These are phyloP conservation scores for Homolaphlyctis polyrhiza DNA, from an alignment of 371 early-diverging fungal species.

Conservation along the genomic window DNA sequence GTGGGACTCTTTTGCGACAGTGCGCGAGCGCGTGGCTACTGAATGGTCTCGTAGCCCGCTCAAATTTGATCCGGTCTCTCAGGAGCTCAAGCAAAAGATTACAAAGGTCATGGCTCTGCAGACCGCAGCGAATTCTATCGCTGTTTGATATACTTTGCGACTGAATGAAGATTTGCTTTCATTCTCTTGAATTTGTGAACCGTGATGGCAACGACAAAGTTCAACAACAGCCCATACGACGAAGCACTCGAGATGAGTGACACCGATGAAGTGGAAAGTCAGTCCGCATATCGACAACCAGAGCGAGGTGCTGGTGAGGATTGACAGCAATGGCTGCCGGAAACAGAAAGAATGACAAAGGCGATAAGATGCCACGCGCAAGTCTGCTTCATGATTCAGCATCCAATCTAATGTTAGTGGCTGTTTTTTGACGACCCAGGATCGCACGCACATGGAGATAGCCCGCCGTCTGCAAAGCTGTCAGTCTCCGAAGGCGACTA, in stretches of 20 bases:
- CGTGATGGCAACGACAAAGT: slow-evolving; percentile 7
- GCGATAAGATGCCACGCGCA: background rate
- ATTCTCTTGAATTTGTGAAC: no score
- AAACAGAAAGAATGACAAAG: background rate
- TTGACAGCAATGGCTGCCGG: no score
- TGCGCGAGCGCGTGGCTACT: slow-evolving; percentile 39
- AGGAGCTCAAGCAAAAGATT: slow-evolving; percentile 22
- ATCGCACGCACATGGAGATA: slow-evolving; percentile 22
- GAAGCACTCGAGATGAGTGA: slow-evolving; percentile 27
- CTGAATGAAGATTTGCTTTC: background rate
- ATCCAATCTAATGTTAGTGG: no score
- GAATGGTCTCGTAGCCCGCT: slow-evolving; percentile 48
- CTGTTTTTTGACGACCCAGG: no score
- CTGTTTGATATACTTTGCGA: background rate
- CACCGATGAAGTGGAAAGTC: slow-evolving; percentile 8
- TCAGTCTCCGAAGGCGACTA: slow-evolving; percentile 31
- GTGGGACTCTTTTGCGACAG: slow-evolving; percentile 49
- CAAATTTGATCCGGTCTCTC: slow-evolving; percentile 20
- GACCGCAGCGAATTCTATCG: background rate
- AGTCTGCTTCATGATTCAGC: no score
- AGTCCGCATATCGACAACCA: background rate
- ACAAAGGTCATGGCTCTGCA: slow-evolving; percentile 1
- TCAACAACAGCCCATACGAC: slow-evolving; percentile 27
- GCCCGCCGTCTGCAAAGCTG: slow-evolving; percentile 32
- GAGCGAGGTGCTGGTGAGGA: background rate